Percentiles rank a stretch among this genome's conserved stretches.
These are phyloP conservation scores for Heterobasidion parviporum DNA, from an alignment of 1,284 basidiomycete species.

Conservation along the genomic window DNA sequence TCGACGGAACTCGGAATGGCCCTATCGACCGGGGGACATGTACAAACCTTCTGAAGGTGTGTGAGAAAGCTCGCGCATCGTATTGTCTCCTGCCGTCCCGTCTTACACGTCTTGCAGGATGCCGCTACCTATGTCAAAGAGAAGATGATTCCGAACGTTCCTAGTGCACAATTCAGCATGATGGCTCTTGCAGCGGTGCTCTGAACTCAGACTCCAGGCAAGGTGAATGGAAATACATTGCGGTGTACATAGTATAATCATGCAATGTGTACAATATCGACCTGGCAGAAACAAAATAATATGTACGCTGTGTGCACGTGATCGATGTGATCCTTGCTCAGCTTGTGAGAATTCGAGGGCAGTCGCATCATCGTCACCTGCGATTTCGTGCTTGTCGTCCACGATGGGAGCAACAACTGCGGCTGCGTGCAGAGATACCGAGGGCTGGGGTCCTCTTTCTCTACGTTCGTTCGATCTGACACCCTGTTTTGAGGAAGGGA, in stretches of 20 bases:
- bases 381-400: neutral
- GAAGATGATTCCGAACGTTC: constrained; percentile 47
- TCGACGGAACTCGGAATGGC: constrained; percentile 71
- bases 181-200: constrained; percentile 17
- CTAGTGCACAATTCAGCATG: constrained; percentile 51
- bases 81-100: neutral
- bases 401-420: neutral
- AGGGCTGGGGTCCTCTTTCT: constrained; percentile 65
- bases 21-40: constrained; percentile 74
- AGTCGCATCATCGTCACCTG: neutral
- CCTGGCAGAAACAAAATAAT: no score
- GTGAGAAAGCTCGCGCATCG: constrained; percentile 9
- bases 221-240: neutral
- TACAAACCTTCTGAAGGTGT: constrained; percentile 51
- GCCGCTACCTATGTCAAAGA: constrained; percentile 61
- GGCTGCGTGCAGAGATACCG: constrained; percentile 17
- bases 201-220: neutral
- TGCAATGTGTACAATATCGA: neutral
- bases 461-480: constrained; percentile 72
- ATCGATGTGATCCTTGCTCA: no score
- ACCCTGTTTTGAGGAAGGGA: constrained; percentile 75
- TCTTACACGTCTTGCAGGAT: constrained; percentile 35
- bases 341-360: neutral
- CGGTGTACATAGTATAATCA: neutral
- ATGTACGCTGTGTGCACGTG: no score